Evolutionary conservation across 179 eudicot genomes (phyloP).

Genomic region (Silene noctiflora): DNA sequence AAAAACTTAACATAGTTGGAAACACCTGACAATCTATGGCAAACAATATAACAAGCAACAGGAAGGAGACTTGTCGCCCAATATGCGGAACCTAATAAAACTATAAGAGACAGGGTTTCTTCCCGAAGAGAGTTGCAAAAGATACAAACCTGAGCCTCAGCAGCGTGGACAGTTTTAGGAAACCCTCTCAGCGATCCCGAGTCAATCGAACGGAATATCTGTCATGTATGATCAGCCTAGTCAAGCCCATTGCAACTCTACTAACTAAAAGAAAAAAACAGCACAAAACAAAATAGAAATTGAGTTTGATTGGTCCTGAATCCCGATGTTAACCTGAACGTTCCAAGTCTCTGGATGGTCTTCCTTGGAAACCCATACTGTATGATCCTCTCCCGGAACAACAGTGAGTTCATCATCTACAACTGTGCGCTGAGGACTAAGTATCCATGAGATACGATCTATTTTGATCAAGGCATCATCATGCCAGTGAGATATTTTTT

Average conservation of each 20-base stretch:
- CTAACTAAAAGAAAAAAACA: too few relatives aligned
- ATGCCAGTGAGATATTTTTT: conserved; percentile 65
- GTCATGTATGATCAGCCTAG: conserved; percentile 19
- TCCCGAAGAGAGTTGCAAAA: conserved; percentile 12
- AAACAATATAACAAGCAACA: not conserved
- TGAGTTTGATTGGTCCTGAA: not conserved
- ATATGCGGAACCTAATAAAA: not conserved
- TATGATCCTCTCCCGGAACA: conserved; percentile 58
- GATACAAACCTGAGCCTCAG: conserved; percentile 55
- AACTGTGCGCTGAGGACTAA: conserved; percentile 49
- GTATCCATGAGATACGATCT: conserved; percentile 95
- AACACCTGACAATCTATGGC: not conserved
- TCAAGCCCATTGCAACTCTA: conserved; percentile 10
- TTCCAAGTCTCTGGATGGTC: conserved; percentile 81
- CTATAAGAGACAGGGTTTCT: not conserved
- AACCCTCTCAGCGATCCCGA: conserved; percentile 91
- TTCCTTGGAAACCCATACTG: conserved; percentile 60
- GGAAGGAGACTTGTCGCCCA: not conserved
- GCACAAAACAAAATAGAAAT: not conserved
- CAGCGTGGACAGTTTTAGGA: conserved; percentile 53
- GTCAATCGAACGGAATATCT: conserved; percentile 92
- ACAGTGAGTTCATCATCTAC: conserved; percentile 36
- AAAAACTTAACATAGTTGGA: not conserved
- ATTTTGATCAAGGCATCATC: conserved; percentile 86
- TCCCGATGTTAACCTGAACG: conserved; percentile 59